phyloP scores from a whole-genome alignment of 306 rosid genomes.

The Hylodesmum podocarpum region DNA sequence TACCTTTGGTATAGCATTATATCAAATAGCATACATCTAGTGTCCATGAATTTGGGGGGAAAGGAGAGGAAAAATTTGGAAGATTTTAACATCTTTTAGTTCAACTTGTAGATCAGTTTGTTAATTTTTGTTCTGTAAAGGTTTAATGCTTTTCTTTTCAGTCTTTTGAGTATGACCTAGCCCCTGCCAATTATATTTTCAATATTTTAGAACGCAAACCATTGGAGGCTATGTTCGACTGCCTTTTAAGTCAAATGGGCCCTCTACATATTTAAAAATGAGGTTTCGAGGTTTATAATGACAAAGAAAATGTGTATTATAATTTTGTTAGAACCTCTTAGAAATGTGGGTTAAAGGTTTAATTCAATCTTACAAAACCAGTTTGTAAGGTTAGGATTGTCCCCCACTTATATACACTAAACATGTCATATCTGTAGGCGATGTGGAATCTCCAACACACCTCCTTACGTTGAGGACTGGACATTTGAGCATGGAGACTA shows the following conservation, averaged over 20 bases:
- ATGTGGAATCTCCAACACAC: too few species aligned
- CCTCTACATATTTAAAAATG: conserved; percentile 10
- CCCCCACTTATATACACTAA: too few species aligned
- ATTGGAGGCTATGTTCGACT: background rate
- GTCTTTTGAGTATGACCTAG: background rate
- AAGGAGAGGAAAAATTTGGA: background rate
- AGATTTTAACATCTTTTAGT: background rate
- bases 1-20: background rate
- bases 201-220: conserved; percentile 7
- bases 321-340: background rate
- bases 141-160: conserved; percentile 4
- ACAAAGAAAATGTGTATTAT: background rate
- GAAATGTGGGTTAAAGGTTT: too few species aligned
- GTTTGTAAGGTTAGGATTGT: too few species aligned
- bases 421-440: too few species aligned
- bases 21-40: background rate
- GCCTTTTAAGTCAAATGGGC: conserved; percentile 11
- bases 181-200: background rate
- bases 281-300: background rate
- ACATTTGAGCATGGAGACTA: too few species aligned
- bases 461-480: too few species aligned
- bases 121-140: conserved; percentile 2
- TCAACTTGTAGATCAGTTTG: background rate
- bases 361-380: too few species aligned
- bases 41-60: background rate